Evolutionary conservation across 352 stramenopile genomes (phyloP).

Genomic region (Pythium brachiatum): DNA sequence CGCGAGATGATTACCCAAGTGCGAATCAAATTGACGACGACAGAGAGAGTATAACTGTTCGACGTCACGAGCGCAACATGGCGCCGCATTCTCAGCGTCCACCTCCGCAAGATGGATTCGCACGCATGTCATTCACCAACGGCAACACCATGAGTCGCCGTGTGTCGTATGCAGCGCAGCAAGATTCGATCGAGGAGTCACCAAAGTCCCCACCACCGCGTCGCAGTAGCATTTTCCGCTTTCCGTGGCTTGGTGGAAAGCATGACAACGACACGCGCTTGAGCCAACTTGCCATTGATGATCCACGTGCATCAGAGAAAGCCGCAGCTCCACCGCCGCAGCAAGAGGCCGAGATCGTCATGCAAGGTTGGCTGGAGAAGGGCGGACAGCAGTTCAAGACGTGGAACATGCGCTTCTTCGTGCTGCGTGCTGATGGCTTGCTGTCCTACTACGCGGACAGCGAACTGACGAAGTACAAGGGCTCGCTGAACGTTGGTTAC

Average conservation of each 20-base stretch:
- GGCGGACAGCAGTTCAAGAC: conserved; percentile 88
- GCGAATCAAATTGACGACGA: not conserved
- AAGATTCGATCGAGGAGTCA: conserved; percentile 4
- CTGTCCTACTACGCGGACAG: conserved; percentile 82
- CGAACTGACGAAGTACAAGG: conserved; percentile 72
- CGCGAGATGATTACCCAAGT: not conserved
- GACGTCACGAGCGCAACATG: too few relatives aligned
- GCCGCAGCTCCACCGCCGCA: conserved; percentile 29
- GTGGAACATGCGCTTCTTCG: conserved; percentile 89
- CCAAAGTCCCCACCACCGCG: not conserved
- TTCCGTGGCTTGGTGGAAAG: conserved; percentile 47
- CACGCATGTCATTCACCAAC: not conserved
- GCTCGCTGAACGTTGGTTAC: conserved; percentile 73
- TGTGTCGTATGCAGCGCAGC: not conserved
- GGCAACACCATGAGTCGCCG: conserved; percentile 5
- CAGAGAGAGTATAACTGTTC: too few relatives aligned
- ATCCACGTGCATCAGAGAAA: conserved; percentile 8
- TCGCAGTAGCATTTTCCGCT: conserved; percentile 47
- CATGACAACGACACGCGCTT: conserved; percentile 20
- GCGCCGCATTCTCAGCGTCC: too few relatives aligned
- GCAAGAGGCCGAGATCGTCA: conserved; percentile 66
- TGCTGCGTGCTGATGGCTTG: conserved; percentile 74
- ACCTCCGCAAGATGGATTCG: not conserved
- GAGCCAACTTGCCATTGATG: conserved; percentile 30
- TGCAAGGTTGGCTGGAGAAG: conserved; percentile 87